These are phyloP conservation scores for Pholiota microspora DNA, from an alignment of 768 basidiomycete species.

Conservation along the genomic window DNA sequence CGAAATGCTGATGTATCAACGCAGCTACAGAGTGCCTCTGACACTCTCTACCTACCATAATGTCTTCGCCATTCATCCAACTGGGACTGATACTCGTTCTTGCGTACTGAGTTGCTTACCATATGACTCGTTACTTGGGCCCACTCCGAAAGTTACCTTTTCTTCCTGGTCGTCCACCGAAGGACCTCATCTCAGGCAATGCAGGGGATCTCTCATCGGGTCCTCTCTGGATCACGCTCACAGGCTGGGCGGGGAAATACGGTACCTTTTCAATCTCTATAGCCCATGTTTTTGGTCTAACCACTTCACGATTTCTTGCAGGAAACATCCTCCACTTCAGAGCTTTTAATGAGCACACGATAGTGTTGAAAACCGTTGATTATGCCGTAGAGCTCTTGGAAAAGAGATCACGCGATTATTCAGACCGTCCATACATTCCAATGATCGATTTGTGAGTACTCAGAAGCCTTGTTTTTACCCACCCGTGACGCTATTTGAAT, in stretches of 20 bases:
- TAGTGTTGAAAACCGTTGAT: conserved; percentile 20
- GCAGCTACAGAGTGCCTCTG: too few species aligned
- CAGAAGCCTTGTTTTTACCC: not conserved
- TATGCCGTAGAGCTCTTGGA: conserved; percentile 24
- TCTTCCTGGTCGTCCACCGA: not conserved
- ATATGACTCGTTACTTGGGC: too few species aligned
- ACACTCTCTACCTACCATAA: too few species aligned
- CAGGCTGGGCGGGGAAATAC: not conserved
- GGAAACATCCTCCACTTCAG: not conserved
- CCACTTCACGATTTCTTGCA: not conserved
- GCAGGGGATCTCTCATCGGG: not conserved
- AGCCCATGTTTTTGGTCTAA: too few species aligned
- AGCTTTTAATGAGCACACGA: conserved; percentile 12
- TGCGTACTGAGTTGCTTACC: too few species aligned
- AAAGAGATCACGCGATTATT: conserved; percentile 13
- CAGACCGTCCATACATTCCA: conserved; percentile 15
- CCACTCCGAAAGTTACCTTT: not conserved
- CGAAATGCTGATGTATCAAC: too few species aligned
- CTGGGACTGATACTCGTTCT: too few species aligned
- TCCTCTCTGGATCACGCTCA: not conserved
- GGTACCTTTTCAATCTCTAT: not conserved
- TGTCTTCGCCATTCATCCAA: too few species aligned
- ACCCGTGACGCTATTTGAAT: not conserved
- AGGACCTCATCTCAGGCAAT: not conserved
- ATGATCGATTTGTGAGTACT: conserved; percentile 21